These are phyloP conservation scores for Cryptococcus sp. DNA, from an alignment of 1,284 basidiomycete genomes.

Conservation along the genomic window DNA sequence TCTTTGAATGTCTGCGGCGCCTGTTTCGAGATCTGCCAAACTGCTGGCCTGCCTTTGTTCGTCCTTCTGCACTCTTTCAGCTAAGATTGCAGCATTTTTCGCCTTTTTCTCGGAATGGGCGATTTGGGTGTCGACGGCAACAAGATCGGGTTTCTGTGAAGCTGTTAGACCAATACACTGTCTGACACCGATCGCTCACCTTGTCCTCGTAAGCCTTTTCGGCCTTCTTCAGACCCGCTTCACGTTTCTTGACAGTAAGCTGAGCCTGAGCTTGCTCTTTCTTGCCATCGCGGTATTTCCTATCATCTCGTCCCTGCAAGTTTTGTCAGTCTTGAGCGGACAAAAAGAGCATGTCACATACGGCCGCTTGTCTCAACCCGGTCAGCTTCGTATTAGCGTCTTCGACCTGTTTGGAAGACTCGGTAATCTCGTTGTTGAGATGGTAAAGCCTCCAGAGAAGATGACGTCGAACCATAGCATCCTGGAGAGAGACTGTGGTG, in stretches of 20 bases:
- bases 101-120: constrained; percentile 78
- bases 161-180: background rate
- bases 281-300: constrained; percentile 70
- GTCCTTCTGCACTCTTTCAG: constrained; percentile 69
- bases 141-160: constrained; percentile 72
- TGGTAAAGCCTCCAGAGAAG: constrained; percentile 89
- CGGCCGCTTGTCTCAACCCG: constrained; percentile 68
- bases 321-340: background rate
- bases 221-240: constrained; percentile 74
- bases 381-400: constrained; percentile 69
- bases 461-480: constrained; percentile 76
- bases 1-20: constrained; percentile 67
- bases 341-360: constrained; percentile 20
- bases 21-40: constrained; percentile 63
- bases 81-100: constrained; percentile 66
- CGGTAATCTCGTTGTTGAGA: constrained; percentile 77
- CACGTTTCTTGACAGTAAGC: constrained; percentile 70
- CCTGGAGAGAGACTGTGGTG: constrained; percentile 56
- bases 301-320: constrained; percentile 61
- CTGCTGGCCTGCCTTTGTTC: constrained; percentile 66
- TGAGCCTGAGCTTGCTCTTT: constrained; percentile 77
- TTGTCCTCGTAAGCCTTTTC: constrained; percentile 82
- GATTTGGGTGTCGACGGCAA: constrained; percentile 81
- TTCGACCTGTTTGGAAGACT: constrained; percentile 69
- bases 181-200: constrained; percentile 54